Evolutionary conservation across 106 monocot species (phyloP), one percentile per base, ranked within the genome.

Genomic region (Apostasia shenzhenica): DNA sequence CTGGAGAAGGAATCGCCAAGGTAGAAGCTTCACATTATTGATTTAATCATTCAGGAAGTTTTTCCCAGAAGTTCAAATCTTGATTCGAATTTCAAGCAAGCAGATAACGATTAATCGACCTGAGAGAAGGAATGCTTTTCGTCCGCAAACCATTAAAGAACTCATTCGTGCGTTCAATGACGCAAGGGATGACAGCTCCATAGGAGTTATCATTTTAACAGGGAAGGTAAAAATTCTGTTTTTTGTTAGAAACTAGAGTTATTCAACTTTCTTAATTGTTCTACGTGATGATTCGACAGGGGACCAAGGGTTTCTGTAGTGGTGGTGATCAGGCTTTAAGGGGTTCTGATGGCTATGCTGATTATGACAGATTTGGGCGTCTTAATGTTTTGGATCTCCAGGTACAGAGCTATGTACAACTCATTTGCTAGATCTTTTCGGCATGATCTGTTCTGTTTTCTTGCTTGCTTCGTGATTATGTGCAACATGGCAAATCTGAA

Each of bases 41-140:
- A 26, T 26, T 26, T 26, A 26, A 26, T 26, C 9, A 44, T 45
- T 43, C 1, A 3, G 12, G 3, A 62, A 7, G 13, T 5, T 43
- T 4, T 45, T 45, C 41, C 1, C 41, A 10, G 9, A 62, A 38
- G 41, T 11, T 45, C 12, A 45, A 44, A 5, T 13, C n/a, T 13
- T 11, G 42, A 45, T 44, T 45, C 1, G 38, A 4, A 8, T 9
- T 3, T 43, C 67, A 2, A 14, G 38, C 73, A 0, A 77, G 56
- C 72, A 95, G 91, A 86, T 95, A 38, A 91, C 91, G 37, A 95
- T 95, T 69, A 95, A 95, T 71, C 83, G 88, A 5, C 94, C 91
- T 13, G 91, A 95, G 44, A 88, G 83, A 70, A 91, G 94, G 76
- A 95, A 95, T 74, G 85, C 88, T 6, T 95, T 95, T 67, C 73